Base-by-base conservation (phyloP, 345 rosid genomes). In the Luvunga scandens region DNA sequence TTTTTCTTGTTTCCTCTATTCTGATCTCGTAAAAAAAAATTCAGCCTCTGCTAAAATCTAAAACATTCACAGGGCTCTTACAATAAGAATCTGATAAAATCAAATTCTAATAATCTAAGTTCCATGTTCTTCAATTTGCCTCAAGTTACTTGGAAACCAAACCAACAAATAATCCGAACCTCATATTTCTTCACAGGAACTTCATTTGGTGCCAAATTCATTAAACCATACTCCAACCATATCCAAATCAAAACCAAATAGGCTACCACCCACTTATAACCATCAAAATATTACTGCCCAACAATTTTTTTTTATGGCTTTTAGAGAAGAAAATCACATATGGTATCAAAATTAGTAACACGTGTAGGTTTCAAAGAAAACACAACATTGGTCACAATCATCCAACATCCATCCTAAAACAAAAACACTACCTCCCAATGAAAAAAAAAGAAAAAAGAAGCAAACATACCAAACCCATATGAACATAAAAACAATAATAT, bases 371-470 rank as follows among this genome's bases (percentile, higher is more conserved):
- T 13, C 28, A 36, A 72, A 62, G 60, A 59, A 72, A 77, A 63
- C 42, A 80, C 34, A 60, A 82, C 28, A 66, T 31, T 25, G 69
- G 50, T 24, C 75, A 12, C 38, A 48, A 53, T 66, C 6, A 33
- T 36, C 66, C 65, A 6, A 39, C 50, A 45, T 45, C 50, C 50
- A 45, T 13, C 50, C 50, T 45, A 65, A 16, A 39, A 21, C 71
- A 31, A 38, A 72, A 79, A 38, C n/a, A 38, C 74, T 33, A 34
- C 55, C 45, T 48, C 34, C 18, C 66, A 76, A 82, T 73, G n/a
- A 64, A 64, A 48, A 50, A 16, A 4, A 45, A 12, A 13, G 0
- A 45, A 42, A 50, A 45, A 64, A 16, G 13, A 48, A 65, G 39
- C 30, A 75, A 63, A n/a, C n/a, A n/a, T n/a, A n/a, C n/a, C n/a